A percentile compares a stretch with the other conserved stretches of the same genome.
phyloP scores from a whole-genome alignment of 2,329 filamentous ascomycete genomes.

The Helminthosporium solani region DNA sequence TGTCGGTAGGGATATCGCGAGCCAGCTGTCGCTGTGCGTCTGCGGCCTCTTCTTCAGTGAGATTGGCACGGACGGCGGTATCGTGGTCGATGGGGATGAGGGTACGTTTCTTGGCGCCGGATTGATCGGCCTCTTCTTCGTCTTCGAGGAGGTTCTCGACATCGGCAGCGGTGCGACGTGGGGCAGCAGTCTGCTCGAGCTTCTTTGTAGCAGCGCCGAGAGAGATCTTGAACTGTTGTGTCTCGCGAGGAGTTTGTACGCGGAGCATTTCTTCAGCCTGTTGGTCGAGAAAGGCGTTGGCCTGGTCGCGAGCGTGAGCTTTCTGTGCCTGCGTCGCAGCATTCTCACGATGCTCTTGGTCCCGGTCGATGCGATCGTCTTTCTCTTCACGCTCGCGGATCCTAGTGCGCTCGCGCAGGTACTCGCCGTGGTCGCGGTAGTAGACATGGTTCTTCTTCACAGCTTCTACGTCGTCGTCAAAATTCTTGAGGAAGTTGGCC shows the following conservation, averaged over 20 bases:
- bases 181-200: conserved; percentile 55
- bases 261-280: conserved; percentile 71
- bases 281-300: conserved; percentile 84
- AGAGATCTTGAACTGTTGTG: conserved; percentile 82
- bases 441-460: conserved; percentile 73
- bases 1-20: conserved; percentile 84
- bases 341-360: conserved; percentile 72
- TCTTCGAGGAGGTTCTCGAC: conserved; percentile 94
- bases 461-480: conserved; percentile 86
- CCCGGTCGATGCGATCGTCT: conserved; percentile 79
- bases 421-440: conserved; percentile 81
- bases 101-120: conserved; percentile 67
- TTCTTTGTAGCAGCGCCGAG: conserved; percentile 83
- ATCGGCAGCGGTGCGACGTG: conserved; percentile 81
- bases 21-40: conserved; percentile 80
- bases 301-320: conserved; percentile 79
- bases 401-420: conserved; percentile 76
- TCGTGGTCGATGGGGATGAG: conserved; percentile 57
- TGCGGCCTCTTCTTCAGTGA: conserved; percentile 86
- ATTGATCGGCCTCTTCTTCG: conserved; percentile 71
- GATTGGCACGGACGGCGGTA: conserved; percentile 43
- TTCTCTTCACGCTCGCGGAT: conserved; percentile 73
- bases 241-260: conserved; percentile 52
- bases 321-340: conserved; percentile 68
- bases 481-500: conserved; percentile 72